Evolutionary conservation across 306 rosid species (phyloP).

Genomic region (Mimosa bimucronata): DNA sequence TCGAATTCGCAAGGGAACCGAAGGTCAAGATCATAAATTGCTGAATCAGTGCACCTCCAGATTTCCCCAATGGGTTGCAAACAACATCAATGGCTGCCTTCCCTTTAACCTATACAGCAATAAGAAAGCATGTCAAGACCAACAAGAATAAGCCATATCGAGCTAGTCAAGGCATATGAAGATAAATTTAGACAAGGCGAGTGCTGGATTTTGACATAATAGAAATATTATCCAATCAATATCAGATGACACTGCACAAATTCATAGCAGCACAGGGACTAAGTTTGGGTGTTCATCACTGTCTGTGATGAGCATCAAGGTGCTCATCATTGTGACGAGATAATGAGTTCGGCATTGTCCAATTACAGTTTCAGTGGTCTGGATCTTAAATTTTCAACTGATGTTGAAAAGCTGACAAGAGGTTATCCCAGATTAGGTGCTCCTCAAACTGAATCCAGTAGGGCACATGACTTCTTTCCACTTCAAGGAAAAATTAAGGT

Average conservation of each 20-base stretch:
- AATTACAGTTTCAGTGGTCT: too few relatives aligned
- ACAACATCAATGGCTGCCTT: constrained; percentile 99
- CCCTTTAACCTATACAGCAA: constrained; percentile 77
- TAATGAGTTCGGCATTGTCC: too few relatives aligned
- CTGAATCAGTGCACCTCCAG: constrained; percentile 96
- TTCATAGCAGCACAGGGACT: neutral
- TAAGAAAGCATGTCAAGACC: constrained; percentile 38
- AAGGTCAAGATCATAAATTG: constrained; percentile 94
- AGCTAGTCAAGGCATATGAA: constrained; percentile 30
- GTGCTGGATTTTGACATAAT: neutral
- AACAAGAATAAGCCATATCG: neutral
- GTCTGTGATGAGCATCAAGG: too few relatives aligned
- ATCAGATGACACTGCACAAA: neutral
- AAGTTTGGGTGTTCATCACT: too few relatives aligned
- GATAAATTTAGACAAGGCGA: neutral
- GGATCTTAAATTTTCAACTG: too few relatives aligned
- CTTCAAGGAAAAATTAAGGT: neutral
- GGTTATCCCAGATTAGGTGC: too few relatives aligned
- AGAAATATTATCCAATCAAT: neutral
- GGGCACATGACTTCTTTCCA: neutral
- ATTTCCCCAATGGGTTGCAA: constrained; percentile 98
- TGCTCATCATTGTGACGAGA: too few relatives aligned
- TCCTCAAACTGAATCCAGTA: too few relatives aligned
- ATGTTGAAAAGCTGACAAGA: too few relatives aligned
- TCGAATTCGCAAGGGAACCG: constrained; percentile 92